phyloP scores from a whole-genome alignment of 176 grass and related monocot species.

The Chrysopogon serrulatus region DNA sequence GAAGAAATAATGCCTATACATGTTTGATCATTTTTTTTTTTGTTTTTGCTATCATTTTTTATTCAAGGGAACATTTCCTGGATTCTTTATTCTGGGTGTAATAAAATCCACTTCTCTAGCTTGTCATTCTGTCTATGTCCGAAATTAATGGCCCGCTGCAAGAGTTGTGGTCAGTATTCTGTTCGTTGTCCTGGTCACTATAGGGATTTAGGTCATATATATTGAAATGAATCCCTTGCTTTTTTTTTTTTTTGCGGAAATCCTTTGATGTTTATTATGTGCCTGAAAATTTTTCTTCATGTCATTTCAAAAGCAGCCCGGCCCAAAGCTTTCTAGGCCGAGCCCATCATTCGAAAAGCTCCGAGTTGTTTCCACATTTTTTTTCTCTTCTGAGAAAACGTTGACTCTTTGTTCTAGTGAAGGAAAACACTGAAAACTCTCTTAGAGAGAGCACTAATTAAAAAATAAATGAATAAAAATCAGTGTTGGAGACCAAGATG shows the following conservation, averaged over 20 bases:
- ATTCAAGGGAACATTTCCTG: neutral
- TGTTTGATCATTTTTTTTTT: neutral
- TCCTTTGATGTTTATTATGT: no score
- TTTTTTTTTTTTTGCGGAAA: no score
- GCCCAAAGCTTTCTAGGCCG: neutral
- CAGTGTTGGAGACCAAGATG: neutral
- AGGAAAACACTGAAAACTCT: neutral
- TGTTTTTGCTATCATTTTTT: neutral
- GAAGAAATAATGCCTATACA: no score
- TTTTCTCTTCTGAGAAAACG: no score
- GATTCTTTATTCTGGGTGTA: neutral
- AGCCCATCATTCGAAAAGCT: neutral
- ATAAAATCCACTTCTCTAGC: neutral
- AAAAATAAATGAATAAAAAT: neutral
- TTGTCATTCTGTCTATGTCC: constrained; percentile 6
- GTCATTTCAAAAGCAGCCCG: constrained; percentile 1
- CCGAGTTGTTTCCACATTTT: no score
- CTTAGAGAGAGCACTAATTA: neutral
- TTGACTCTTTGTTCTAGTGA: neutral
- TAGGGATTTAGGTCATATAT: no score
- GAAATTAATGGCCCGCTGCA: constrained; percentile 51
- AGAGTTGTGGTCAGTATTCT: constrained; percentile 62
- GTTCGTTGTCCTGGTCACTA: constrained; percentile 60
- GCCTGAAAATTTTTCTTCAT: constrained; percentile 48
- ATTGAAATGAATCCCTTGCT: no score